Percentiles rank a stretch among this genome's conserved stretches.
Conservation (phyloP, 1,284 basidiomycete genomes). For the Microbotryomycetes sp. region DNA sequence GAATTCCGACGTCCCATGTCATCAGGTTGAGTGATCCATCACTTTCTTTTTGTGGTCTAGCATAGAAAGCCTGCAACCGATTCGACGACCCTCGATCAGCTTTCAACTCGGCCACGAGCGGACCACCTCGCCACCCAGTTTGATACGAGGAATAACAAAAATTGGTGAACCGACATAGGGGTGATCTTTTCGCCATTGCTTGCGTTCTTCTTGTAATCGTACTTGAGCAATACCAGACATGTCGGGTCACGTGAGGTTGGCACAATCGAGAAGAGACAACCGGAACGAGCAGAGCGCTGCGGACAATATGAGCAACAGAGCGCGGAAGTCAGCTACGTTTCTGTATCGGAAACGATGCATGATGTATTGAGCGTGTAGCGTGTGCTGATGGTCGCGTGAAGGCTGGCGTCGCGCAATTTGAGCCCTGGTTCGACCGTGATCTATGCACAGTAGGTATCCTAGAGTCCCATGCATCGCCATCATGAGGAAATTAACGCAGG, state of each 20-base stretch:
- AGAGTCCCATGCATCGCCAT: no score
- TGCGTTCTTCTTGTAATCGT: slow-evolving; percentile 89
- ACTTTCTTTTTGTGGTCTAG: slow-evolving; percentile 29
- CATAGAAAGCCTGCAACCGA: slow-evolving; percentile 26
- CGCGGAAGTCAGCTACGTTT: no score
- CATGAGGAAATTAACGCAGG: no score
- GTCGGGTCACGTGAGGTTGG: neutral
- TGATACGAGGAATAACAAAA: slow-evolving; percentile 1
- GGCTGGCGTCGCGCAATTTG: no score
- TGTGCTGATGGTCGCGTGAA: no score
- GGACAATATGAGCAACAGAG: no score
- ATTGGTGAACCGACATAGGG: slow-evolving; percentile 75
- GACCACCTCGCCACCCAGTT: neutral
- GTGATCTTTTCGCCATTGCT: slow-evolving; percentile 98
- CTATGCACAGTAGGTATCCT: no score
- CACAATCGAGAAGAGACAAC: no score
- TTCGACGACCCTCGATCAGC: neutral
- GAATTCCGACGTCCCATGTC: slow-evolving; percentile 86
- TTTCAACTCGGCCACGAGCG: slow-evolving; percentile 1
- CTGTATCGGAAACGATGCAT: no score
- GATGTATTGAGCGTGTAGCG: no score
- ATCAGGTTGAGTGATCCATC: slow-evolving; percentile 95
- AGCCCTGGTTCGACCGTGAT: no score
- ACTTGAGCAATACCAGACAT: slow-evolving; percentile 48
- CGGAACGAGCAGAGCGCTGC: no score